These are phyloP conservation scores for Rhododendron ovatum DNA, from an alignment of 148 eudicot species.

Conservation along the genomic window DNA sequence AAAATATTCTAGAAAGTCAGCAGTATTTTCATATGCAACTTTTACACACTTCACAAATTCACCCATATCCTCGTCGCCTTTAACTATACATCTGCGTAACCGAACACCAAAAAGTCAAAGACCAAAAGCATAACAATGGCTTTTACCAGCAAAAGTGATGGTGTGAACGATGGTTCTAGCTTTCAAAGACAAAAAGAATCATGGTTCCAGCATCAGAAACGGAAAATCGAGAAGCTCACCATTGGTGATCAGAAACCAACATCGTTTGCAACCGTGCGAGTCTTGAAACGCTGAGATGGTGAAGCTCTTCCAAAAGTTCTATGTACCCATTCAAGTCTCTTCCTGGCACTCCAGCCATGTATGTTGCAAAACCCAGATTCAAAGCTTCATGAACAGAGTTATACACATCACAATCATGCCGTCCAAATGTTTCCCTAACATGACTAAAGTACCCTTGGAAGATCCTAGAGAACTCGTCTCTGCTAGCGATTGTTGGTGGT, in stretches of 20 bases:
- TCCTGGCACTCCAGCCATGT: not conserved
- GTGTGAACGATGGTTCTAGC: not conserved
- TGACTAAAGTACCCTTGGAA: conserved; percentile 30
- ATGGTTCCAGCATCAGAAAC: not conserved
- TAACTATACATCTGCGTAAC: not conserved
- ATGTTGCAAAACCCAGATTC: not conserved
- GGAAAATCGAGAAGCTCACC: not conserved
- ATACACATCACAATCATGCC: not conserved
- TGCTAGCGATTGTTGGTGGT: not conserved
- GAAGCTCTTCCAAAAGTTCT: not conserved
- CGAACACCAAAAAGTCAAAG: not conserved
- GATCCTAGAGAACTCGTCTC: conserved; percentile 23
- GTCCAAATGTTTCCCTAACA: conserved; percentile 16
- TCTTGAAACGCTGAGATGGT: not conserved
- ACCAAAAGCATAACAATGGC: not conserved
- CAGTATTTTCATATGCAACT: not conserved
- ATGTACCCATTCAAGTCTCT: not conserved
- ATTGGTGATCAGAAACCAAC: not conserved
- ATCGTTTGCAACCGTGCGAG: not conserved
- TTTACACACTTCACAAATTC: not conserved
- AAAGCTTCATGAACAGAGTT: not conserved
- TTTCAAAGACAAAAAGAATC: not conserved
- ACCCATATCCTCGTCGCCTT: not conserved
- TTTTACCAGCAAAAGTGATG: not conserved
- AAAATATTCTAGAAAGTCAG: not conserved